These are phyloP conservation scores for Arthroderma sp. DNA, from an alignment of 2,329 filamentous ascomycete genomes.

Conservation along the genomic window DNA sequence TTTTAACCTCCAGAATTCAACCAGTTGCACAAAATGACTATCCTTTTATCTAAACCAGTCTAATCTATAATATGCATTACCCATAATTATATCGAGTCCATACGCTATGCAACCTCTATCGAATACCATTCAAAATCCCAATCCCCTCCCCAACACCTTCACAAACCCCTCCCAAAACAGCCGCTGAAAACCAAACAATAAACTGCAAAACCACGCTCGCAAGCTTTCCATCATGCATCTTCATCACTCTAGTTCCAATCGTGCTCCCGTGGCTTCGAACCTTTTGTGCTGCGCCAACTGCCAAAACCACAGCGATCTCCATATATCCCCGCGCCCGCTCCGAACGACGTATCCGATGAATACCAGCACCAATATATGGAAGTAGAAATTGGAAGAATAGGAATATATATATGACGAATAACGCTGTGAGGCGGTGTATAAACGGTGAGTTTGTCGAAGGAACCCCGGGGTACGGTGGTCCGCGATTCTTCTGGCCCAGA, in stretches of 20 bases:
- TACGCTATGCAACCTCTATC: background rate
- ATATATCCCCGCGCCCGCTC: background rate
- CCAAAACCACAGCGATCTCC: background rate
- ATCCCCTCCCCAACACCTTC: background rate
- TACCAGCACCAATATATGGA: background rate
- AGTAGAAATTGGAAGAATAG: background rate
- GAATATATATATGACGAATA: background rate
- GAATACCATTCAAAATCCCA: background rate
- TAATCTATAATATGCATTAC: too few species aligned
- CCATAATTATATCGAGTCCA: too few species aligned
- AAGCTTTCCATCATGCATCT: background rate
- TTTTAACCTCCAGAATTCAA: too few species aligned
- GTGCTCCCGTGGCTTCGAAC: too few species aligned
- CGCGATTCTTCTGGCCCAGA: background rate
- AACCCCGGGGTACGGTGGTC: background rate
- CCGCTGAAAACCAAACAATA: background rate
- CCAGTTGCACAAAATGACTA: too few species aligned
- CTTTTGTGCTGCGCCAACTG: too few species aligned
- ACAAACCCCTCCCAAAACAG: background rate
- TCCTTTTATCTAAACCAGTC: too few species aligned
- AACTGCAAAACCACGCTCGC: background rate
- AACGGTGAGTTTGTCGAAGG: background rate
- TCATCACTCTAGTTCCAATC: too few species aligned
- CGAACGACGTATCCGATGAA: background rate
- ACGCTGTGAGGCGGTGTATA: slow-evolving; percentile 8